Conservation (phyloP, 1,284 basidiomycete species). For the Ganoderma boninense region DNA sequence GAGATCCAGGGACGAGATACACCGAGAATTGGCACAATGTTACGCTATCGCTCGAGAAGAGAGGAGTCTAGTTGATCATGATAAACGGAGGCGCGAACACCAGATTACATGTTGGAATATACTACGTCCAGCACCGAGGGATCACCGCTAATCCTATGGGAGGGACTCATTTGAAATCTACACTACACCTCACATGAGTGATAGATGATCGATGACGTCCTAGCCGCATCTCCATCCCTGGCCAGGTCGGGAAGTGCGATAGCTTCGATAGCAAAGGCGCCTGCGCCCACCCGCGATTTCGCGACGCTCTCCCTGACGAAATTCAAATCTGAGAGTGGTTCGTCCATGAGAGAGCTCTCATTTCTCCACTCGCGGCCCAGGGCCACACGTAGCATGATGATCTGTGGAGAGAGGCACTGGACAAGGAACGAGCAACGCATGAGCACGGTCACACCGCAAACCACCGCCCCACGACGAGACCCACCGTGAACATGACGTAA, state of each 20-base stretch:
- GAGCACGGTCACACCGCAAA: not conserved
- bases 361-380: conserved; percentile 23
- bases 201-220: not conserved
- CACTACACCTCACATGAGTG: not conserved
- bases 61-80: no score
- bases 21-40: not conserved
- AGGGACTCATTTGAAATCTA: not conserved
- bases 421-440: not conserved
- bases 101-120: not conserved
- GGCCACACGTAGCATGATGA: conserved; percentile 29
- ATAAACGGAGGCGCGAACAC: not conserved
- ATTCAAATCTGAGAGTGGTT: not conserved
- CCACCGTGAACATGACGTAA: conserved; percentile 33
- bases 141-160: not conserved
- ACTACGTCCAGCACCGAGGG: not conserved
- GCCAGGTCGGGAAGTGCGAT: not conserved
- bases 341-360: not conserved
- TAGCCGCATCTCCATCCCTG: not conserved
- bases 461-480: not conserved
- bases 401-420: conserved; percentile 30
- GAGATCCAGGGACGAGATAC: not conserved
- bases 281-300: not conserved
- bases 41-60: not conserved
- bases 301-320: not conserved
- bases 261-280: not conserved